Base-by-base conservation (phyloP, 2,329 filamentous ascomycete species). In the Aspergillus sp. region DNA sequence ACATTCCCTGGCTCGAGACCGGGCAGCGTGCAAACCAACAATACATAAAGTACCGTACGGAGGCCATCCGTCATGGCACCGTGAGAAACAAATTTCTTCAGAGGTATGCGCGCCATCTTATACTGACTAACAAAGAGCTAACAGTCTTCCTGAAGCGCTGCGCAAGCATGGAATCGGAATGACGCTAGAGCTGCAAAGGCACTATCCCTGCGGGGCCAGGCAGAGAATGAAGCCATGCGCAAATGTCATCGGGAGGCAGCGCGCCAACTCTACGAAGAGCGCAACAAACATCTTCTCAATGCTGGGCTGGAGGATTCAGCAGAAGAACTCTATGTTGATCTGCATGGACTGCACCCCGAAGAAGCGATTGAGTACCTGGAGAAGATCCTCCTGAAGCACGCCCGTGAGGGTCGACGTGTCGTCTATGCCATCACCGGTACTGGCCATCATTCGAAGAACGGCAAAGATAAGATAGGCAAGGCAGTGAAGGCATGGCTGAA, bases 151-250 rank as follows among this genome's bases (percentile, higher is more conserved):
- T 42, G 4, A 8, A 95, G 92, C 71, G 94, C 94, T 60, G 93
- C 93, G 8, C 93, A 97, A 80, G 94, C 94, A 19, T 99, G 94
- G 93, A 96, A 97, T 69, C 88, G 94, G 52, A 97, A 96, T 65
- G 94, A 99, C 70, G 93, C 94, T 38, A 87, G 94, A 56, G 93
- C 94, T 16, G 94, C 94, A 55, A 97, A 97, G 76, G 93, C 93
- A 30, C 82, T 97, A 46, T 96, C 90, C 64, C 83, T 97, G 43
- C 88, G 94, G 26, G 94, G 94, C 11, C 94, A 97, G 73, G 94
- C 90, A 62, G 94, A 99, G 75, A 97, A 99, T 65, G 90, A 95
- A 61, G 81, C 95, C 35, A 99, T 99, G 94, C 86, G 92, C 59
- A 95, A 96, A 76, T 93, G 92, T 43, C 94, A 99, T 68, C 87